These are phyloP conservation scores for Monosporozyma servazzii DNA, from an alignment of 805 yeast genomes.

Conservation along the genomic window DNA sequence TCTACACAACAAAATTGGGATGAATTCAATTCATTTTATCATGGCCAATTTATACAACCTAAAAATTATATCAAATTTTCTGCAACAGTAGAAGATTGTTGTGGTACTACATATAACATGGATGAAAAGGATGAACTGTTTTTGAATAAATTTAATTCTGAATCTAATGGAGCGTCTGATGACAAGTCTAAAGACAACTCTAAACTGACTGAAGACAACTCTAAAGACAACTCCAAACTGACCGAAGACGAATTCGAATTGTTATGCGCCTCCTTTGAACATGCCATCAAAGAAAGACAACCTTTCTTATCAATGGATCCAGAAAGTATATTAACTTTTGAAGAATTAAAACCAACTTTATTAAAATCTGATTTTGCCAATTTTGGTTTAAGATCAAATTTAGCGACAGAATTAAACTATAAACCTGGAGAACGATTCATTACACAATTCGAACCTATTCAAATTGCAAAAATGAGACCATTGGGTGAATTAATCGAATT, in stretches of 20 bases:
- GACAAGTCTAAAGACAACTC: background rate
- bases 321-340: slow-evolving; percentile 55
- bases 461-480: slow-evolving; percentile 35
- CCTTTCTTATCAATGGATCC: slow-evolving; percentile 87
- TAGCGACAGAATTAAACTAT: slow-evolving; percentile 47
- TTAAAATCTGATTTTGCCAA: slow-evolving; percentile 32
- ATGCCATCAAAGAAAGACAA: slow-evolving; percentile 66
- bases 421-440: slow-evolving; percentile 38
- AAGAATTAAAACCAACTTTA: slow-evolving; percentile 53
- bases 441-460: slow-evolving; percentile 41
- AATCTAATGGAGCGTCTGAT: no score
- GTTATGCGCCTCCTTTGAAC: slow-evolving; percentile 65
- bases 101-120: slow-evolving; percentile 78
- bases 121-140: slow-evolving; percentile 82
- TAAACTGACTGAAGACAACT: slow-evolving; percentile 2
- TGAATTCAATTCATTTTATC: slow-evolving; percentile 66
- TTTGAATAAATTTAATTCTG: slow-evolving; percentile 24
- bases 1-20: slow-evolving; percentile 81
- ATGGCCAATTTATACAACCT: slow-evolving; percentile 59
- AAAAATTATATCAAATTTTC: slow-evolving; percentile 77
- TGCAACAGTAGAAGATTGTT: slow-evolving; percentile 92
- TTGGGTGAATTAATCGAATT: slow-evolving; percentile 40
- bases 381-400: slow-evolving; percentile 47
- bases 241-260: slow-evolving; percentile 82
- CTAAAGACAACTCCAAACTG: slow-evolving; percentile 29